Conservation (phyloP, 164 flowering plant species). For the Saururus chinensis region DNA sequence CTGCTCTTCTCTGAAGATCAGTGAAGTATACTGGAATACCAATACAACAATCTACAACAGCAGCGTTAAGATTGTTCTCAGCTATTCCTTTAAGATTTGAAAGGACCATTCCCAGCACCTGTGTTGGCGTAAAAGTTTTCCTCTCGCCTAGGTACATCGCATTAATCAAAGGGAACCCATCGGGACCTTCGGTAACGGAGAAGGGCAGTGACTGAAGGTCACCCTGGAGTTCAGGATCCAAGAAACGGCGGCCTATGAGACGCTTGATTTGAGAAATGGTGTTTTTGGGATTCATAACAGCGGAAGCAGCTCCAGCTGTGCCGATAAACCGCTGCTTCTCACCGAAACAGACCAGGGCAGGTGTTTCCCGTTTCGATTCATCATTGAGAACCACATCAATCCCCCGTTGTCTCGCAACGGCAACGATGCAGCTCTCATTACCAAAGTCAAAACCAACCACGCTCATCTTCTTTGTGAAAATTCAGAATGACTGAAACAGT, state of each 20-base stretch:
- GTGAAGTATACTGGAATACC: slow-evolving; percentile 88
- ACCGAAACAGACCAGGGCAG: slow-evolving; percentile 82
- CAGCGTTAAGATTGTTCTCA: slow-evolving; percentile 77
- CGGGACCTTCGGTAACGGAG: slow-evolving; percentile 73
- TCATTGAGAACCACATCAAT: slow-evolving; percentile 86
- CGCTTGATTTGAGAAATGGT: slow-evolving; percentile 75
- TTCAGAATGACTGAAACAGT: not conserved
- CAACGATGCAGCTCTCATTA: slow-evolving; percentile 82
- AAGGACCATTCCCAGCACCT: slow-evolving; percentile 70
- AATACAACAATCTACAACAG: slow-evolving; percentile 88
- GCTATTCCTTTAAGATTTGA: slow-evolving; percentile 74
- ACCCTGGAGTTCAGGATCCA: slow-evolving; percentile 72
- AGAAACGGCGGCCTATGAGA: slow-evolving; percentile 56
- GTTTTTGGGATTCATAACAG: slow-evolving; percentile 80
- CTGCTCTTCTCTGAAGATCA: slow-evolving; percentile 85
- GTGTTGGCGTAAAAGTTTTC: slow-evolving; percentile 68
- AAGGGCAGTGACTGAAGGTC: slow-evolving; percentile 67
- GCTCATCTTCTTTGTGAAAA: slow-evolving; percentile 40
- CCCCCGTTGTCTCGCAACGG: slow-evolving; percentile 83
- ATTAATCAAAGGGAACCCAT: slow-evolving; percentile 75
- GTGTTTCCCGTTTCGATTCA: slow-evolving; percentile 87
- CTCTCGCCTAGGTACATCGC: slow-evolving; percentile 66
- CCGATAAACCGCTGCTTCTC: slow-evolving; percentile 89
- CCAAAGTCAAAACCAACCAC: slow-evolving; percentile 93
- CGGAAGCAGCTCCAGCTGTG: slow-evolving; percentile 84